Base-by-base conservation (phyloP, 2,329 filamentous ascomycete genomes). In the Tolypocladium amazonense region DNA sequence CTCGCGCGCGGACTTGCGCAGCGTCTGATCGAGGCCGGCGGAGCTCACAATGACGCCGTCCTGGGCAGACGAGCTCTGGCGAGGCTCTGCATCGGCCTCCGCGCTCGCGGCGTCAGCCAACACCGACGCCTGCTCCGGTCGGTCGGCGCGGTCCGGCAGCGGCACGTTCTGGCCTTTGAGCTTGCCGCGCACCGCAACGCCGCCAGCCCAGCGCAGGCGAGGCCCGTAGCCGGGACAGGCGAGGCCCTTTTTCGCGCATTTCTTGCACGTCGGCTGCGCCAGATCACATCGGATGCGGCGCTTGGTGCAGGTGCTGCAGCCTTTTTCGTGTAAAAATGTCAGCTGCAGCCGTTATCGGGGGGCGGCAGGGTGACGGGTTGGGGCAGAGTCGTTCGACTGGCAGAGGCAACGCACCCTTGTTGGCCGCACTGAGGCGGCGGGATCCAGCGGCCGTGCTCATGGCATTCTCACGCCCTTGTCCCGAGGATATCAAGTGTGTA, bases 221-320 rank as follows among this genome's bases (percentile, higher is more conserved):
- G 60, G 62, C 8, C 65, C 64, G 33, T 71, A 71, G 33, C 67
- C 68, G 0, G 69, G 68, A 11, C 69, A 70, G 11, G 60, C 43
- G 15, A 70, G 62, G 4, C 69, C 69, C 58, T 69, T 70, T 39
- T 67, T 69, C 14, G 60, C 59, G 59, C 69, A 71, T 60, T 71
- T 71, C 18, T 64, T 57, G 57, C 69, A 70, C 38, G 56, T 60
- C 25, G 69, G 69, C 15, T 56, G 61, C 25, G 56, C 56, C 7
- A 67, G 63, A 58, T 70, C 69, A 60, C 69, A 71, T 20, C 63
- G 62, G 57, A 71, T 71, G 50, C 69, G 69, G 38, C 69, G 67
- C 58, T 64, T 64, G 53, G 64, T 65, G 61, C 69, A 71, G 18
- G 64, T 66, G 45, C 64, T 63, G 47, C 69, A 70, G 41, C 67